These are phyloP conservation scores for Isatis tinctoria DNA, from an alignment of 345 rosid species.

Conservation along the genomic window DNA sequence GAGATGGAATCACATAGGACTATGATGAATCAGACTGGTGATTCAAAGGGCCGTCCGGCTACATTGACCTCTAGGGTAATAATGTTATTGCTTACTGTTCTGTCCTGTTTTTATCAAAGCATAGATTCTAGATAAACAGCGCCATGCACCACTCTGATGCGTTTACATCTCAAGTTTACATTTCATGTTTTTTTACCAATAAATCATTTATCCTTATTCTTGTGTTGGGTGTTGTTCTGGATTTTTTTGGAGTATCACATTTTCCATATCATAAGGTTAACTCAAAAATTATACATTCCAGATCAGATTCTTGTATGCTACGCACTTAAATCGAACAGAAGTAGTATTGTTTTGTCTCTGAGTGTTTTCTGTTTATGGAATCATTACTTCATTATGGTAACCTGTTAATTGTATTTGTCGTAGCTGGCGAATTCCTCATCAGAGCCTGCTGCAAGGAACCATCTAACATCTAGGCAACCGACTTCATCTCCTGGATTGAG, in stretches of 20 bases:
- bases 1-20: conserved; percentile 89
- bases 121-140: neutral
- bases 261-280: neutral
- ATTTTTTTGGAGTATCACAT: neutral
- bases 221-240: neutral
- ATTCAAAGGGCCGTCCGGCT: conserved; percentile 60
- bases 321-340: neutral
- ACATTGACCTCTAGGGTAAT: conserved; percentile 82
- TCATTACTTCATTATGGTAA: conserved; percentile 14
- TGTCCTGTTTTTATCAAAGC: neutral
- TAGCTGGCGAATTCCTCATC: conserved; percentile 73
- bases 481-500: conserved; percentile 69
- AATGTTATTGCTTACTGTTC: conserved; percentile 7
- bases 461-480: conserved; percentile 57
- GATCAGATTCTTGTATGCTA: neutral
- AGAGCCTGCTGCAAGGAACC: conserved; percentile 57
- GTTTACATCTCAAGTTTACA: neutral
- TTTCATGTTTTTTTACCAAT: neutral
- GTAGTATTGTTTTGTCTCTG: neutral
- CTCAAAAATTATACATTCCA: neutral
- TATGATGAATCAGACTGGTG: conserved; percentile 60
- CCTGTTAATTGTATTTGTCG: conserved; percentile 19
- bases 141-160: neutral
- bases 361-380: conserved; percentile 1
- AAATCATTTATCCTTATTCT: neutral